Base-by-base conservation (phyloP, 176 grass and related monocot genomes). In the Oryza glumipatula region DNA sequence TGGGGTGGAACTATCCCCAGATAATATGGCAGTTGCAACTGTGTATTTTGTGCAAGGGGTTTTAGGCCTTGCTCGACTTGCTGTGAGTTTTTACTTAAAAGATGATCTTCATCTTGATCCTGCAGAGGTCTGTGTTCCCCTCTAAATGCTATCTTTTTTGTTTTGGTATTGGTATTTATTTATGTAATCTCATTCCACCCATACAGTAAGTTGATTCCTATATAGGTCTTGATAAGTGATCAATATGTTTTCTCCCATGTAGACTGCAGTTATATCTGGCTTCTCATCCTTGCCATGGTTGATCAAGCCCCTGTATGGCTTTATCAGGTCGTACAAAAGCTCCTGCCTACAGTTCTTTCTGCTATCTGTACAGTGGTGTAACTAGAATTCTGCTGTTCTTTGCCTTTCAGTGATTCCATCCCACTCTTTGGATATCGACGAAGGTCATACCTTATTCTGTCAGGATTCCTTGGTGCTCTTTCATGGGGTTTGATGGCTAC, bases 1-100 rank as follows among this genome's bases (percentile, higher is more conserved):
- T 67, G 94, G 97, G 65, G 97, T 99, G 63, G 94, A 96, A 44
- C 85, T 99, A 30, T 94, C 94, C 49, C 90, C 97, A 6, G 97
- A 96, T 83, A 99, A 99, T 77, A 79, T 96, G 85, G 97, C 97
- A 30, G 97, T 99, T 84, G 94, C 97, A 67, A 96, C 92, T 77
- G 97, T 99, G 26, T 99, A 99, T 86, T 99, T 99, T 91, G 94
- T 99, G 51, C 97, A 99, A 99, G 97, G 97, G 35, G 97, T 99
- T 86, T 88, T 99, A 88, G 94, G 97, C 33, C 91, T 99, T 69
- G 89, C 97, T 26, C 89, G 97, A 82, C 97, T 99, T 89, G 97
- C 97, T 88, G 91, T 99, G 67, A 96, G 79, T 81, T 99, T 99
- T 73, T 99, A 94, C 85, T 88, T 99, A 65, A 99, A 99, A 80